Conservation (phyloP, 805 yeast species). For the Candida chauliodis region DNA sequence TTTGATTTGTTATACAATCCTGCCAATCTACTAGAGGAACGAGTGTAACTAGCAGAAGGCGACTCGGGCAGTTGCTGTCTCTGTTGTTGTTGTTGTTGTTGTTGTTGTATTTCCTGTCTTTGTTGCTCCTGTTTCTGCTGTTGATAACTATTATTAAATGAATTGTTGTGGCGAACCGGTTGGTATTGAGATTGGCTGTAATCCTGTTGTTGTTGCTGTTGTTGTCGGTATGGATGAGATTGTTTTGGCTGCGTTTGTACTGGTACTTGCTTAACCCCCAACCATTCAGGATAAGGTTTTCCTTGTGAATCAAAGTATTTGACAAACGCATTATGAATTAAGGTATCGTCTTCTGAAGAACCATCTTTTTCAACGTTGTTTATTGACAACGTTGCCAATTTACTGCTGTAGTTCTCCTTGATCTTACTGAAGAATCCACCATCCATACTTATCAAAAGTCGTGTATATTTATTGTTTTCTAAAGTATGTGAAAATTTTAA, state of each 20-base stretch:
- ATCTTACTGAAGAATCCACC: constrained; percentile 29
- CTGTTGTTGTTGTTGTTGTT: constrained; percentile 2
- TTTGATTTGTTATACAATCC: constrained; percentile 40
- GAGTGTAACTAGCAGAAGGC: constrained; percentile 13
- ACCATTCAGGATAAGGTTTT: constrained; percentile 43
- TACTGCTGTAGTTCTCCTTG: constrained; percentile 33
- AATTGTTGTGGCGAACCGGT: constrained; percentile 14
- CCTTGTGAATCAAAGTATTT: constrained; percentile 30
- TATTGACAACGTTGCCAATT: constrained; percentile 35
- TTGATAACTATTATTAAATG: constrained; percentile 13
- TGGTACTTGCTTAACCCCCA: constrained; percentile 23
- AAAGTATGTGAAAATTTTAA: not conserved
- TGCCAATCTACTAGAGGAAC: constrained; percentile 32
- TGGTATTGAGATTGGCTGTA: constrained; percentile 12
- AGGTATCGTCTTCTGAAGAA: constrained; percentile 31
- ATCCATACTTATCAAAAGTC: not conserved
- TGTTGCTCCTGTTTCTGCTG: constrained; percentile 10
- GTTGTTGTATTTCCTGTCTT: constrained; percentile 4
- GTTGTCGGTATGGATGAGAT: constrained; percentile 2
- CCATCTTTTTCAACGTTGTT: constrained; percentile 38
- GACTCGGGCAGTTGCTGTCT: not conserved
- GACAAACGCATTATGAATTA: constrained; percentile 42
- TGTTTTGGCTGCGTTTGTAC: constrained; percentile 7
- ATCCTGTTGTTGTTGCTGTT: constrained; percentile 6
- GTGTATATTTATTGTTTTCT: not conserved